Conservation (phyloP, 2,329 filamentous ascomycete species). For the Dothistroma pini region DNA sequence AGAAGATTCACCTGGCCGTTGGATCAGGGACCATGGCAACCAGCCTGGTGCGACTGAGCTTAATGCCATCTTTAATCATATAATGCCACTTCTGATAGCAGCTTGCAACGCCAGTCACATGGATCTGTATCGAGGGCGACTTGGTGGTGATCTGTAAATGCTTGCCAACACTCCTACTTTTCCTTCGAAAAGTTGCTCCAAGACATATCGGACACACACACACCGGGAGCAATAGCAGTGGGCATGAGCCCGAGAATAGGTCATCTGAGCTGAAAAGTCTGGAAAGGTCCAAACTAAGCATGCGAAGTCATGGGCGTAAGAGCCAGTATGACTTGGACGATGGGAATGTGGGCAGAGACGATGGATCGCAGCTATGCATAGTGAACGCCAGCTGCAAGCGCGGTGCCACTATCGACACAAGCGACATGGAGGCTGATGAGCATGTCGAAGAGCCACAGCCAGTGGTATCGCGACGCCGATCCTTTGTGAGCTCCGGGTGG, state of each 20-base stretch:
- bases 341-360: neutral
- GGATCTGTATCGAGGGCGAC: conserved; percentile 21
- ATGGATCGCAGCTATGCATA: neutral
- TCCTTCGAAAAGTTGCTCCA: conserved; percentile 19
- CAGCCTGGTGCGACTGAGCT: conserved; percentile 14
- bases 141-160: conserved; percentile 20
- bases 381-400: neutral
- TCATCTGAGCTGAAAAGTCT: neutral
- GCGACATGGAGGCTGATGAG: neutral
- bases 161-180: conserved; percentile 17
- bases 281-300: neutral
- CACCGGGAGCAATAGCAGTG: neutral
- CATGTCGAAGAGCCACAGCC: neutral
- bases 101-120: conserved; percentile 14
- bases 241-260: neutral
- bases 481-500: neutral
- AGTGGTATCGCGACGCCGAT: neutral
- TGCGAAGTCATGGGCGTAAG: neutral
- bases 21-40: conserved; percentile 18
- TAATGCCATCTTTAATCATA: conserved; percentile 17
- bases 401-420: neutral
- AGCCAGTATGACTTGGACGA: neutral
- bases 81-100: no score
- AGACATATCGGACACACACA: conserved; percentile 9
- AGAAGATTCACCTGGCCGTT: conserved; percentile 15